Evolutionary conservation across 257 asterid species (phyloP).

Genomic region (Solanum appendiculatum): DNA sequence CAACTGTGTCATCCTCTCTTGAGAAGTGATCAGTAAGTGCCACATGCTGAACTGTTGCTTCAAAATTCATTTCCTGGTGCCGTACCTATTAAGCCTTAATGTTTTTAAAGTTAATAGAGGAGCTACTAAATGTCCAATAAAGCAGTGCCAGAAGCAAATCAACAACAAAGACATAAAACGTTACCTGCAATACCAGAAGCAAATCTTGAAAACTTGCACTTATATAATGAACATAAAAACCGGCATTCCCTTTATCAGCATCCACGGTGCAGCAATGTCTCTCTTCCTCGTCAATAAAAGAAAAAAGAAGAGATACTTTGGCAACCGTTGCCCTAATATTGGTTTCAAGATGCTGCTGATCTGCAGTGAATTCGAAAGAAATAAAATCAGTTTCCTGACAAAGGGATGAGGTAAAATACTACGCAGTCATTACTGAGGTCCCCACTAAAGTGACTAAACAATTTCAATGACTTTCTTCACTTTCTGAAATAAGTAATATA

Average conservation of each 20-base stretch:
- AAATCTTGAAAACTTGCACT: constrained; percentile 49
- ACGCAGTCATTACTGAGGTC: not conserved
- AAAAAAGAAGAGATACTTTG: constrained; percentile 52
- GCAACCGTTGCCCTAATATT: constrained; percentile 57
- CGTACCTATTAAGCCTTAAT: constrained; percentile 56
- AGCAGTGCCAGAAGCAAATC: not conserved
- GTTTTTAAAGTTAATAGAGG: constrained; percentile 17
- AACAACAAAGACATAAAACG: constrained; percentile 1
- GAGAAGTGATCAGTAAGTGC: constrained; percentile 61
- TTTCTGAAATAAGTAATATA: not conserved
- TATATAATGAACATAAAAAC: constrained; percentile 30
- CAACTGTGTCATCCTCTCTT: constrained; percentile 21
- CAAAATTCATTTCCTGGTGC: constrained; percentile 58
- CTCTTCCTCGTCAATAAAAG: constrained; percentile 66
- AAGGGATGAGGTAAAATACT: not conserved
- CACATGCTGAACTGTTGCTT: constrained; percentile 53
- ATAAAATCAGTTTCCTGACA: not conserved
- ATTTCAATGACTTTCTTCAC: not conserved
- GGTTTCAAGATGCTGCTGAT: constrained; percentile 84
- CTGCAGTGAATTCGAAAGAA: constrained; percentile 26
- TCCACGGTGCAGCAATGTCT: constrained; percentile 21
- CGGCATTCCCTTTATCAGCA: constrained; percentile 26
- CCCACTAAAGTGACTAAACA: not conserved
- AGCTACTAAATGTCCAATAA: not conserved
- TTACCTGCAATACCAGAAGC: constrained; percentile 54